Evolutionary conservation across 768 basidiomycete genomes (phyloP), one percentile per base, ranked within the genome.

Genomic region (Termitomyces sp.): DNA sequence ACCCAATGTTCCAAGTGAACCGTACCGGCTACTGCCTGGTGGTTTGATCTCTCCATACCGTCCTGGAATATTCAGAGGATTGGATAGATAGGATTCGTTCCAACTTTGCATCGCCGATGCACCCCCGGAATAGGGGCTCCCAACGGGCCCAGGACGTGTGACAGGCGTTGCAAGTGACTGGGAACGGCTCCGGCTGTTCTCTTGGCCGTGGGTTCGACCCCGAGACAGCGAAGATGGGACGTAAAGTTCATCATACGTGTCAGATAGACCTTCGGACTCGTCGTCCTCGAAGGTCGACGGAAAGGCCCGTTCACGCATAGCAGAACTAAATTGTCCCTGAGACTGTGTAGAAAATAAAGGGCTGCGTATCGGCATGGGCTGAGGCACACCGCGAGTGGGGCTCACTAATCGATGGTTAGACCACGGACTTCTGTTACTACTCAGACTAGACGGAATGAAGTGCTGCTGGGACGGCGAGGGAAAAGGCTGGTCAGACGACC

Each of bases 251-350:
- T 89, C 87, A 67, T 86, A 86, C 49, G 81, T 81, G 69, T 90
- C 88, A 53, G 82, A 83, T 24, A 85, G 74, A 8, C 72, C 75
- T 57, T 90, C 89, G 0, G 83, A 84, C 73, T 92, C 91, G 71
- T 92, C 91, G 66, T 92, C 90, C 75, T 92, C 91, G 66, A 89
- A 84, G 1, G 90, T 92, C 24, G 89, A 90, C 6, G 87, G 82
- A 72, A 92, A 92, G 11, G 77, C 70, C 36, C 85, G 76, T 57
- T 87, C 88, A 45, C 88, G 85, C 83, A 90, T 86, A 42, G 82
- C 78, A 32, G 87, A 84, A 22, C 81, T 75, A 69, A 90, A 88
- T 51, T 83, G 81, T 63, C 76, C 69, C 65, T 84, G 84, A 40
- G 79, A 74, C 59, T 82, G 78, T 12, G 81, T 69, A 28, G 87